These are phyloP conservation scores for Kazachstania africana DNA, from an alignment of 805 yeast species.

Conservation along the genomic window DNA sequence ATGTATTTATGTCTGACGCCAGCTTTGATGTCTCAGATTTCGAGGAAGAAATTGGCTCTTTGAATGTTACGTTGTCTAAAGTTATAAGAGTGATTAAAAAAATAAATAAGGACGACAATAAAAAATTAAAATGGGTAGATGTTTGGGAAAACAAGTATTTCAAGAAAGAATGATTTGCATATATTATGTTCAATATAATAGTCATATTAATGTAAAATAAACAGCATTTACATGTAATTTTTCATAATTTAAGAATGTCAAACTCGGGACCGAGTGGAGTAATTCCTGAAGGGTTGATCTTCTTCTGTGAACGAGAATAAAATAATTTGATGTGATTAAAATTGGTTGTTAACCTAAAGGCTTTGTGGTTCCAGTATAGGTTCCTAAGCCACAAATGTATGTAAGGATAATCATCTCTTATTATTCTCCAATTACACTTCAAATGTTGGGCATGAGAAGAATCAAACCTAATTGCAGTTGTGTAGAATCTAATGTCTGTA, in stretches of 20 bases:
- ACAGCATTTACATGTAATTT: background rate
- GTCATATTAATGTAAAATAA: background rate
- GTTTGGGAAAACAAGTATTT: slow-evolving; percentile 26
- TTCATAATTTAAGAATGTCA: slow-evolving; percentile 31
- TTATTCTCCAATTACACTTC: slow-evolving; percentile 76
- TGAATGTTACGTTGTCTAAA: slow-evolving; percentile 16
- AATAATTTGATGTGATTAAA: slow-evolving; percentile 86
- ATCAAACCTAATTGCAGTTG: slow-evolving; percentile 85
- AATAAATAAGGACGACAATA: slow-evolving; percentile 38
- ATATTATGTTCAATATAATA: background rate
- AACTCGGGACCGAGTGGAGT: slow-evolving; percentile 87
- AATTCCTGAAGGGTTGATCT: slow-evolving; percentile 68
- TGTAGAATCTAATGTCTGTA: slow-evolving; percentile 76
- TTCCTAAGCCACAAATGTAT: slow-evolving; percentile 70
- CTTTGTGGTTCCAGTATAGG: slow-evolving; percentile 67
- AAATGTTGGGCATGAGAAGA: slow-evolving; percentile 89
- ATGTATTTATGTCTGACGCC: slow-evolving; percentile 33
- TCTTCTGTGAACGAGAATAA: slow-evolving; percentile 73
- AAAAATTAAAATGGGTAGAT: slow-evolving; percentile 31
- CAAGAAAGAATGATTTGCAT: slow-evolving; percentile 2
- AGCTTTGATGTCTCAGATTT: slow-evolving; percentile 28
- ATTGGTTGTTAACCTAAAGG: slow-evolving; percentile 69
- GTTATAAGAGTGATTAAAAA: slow-evolving; percentile 30
- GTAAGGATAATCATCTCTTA: slow-evolving; percentile 66
- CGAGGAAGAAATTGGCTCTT: slow-evolving; percentile 13